Percentiles rank a stretch among this genome's conserved stretches.
Evolutionary conservation across 768 basidiomycete genomes (phyloP).

Genomic region (Mycena indigotica): DNA sequence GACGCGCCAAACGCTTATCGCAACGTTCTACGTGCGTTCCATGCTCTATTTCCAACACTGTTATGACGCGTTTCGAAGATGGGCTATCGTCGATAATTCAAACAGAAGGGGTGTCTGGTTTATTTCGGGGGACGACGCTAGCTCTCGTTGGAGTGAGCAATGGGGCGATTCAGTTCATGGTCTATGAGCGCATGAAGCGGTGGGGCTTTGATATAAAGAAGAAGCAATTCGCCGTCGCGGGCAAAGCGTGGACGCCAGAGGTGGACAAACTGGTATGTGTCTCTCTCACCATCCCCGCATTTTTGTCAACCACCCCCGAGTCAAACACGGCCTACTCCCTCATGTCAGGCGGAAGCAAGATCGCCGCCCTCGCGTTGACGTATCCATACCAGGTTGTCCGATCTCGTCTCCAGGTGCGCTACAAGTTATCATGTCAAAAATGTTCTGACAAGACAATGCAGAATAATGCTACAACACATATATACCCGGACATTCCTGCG

Average conservation of each 20-base stretch:
- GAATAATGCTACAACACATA: slow-evolving; percentile 65
- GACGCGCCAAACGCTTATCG: slow-evolving; percentile 50
- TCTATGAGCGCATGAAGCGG: slow-evolving; percentile 93
- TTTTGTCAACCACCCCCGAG: slow-evolving; percentile 41
- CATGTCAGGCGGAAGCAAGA: slow-evolving; percentile 90
- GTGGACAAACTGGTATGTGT: slow-evolving; percentile 83
- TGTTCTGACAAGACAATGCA: slow-evolving; percentile 27
- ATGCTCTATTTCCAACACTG: no score
- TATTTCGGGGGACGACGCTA: slow-evolving; percentile 86
- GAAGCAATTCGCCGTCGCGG: slow-evolving; percentile 59
- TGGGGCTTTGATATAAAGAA: slow-evolving; percentile 84
- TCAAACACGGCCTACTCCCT: slow-evolving; percentile 88
- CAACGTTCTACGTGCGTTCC: no score
- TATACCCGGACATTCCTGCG: slow-evolving; percentile 83
- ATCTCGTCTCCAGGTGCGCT: slow-evolving; percentile 83
- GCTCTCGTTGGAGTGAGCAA: slow-evolving; percentile 93
- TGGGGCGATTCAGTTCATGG: slow-evolving; percentile 94
- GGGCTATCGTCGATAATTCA: slow-evolving; percentile 73
- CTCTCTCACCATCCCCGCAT: not conserved
- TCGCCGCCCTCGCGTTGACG: slow-evolving; percentile 78
- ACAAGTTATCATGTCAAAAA: not conserved
- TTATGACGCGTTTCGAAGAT: slow-evolving; percentile 33
- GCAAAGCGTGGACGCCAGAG: slow-evolving; percentile 65
- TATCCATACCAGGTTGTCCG: slow-evolving; percentile 98
- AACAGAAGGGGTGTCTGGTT: slow-evolving; percentile 75